Evolutionary conservation across 495 filamentous ascomycete genomes (phyloP), one percentile per base, ranked within the genome.

Genomic region (Daldinia bambusicola): DNA sequence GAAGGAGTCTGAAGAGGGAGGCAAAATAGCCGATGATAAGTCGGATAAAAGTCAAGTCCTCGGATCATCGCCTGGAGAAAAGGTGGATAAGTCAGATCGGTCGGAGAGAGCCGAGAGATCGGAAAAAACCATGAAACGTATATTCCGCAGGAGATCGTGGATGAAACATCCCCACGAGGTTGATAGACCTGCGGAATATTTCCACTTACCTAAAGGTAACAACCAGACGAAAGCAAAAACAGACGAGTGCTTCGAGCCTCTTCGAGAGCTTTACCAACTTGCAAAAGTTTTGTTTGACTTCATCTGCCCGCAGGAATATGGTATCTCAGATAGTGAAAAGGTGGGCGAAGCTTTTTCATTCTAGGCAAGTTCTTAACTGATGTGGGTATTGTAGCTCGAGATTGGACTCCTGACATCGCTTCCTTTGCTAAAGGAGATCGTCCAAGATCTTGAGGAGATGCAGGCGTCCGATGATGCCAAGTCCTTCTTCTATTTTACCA

Each of bases 401-500:
- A 99, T 99, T 77, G 95, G 95, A 16, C 88, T 99, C 20, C 82
- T 99, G 64, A 99, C 95, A 2, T 95, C 93, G 7, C 85, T 99
- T 9, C 96, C 95, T 6, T 82, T 99, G 40, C 87, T 99, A 37
- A 94, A 93, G 80, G 95, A 98, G 80, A 97, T 99, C 75, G 95
- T 99, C 8, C 89, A 91, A 72, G 93, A 98, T 76, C 85, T 99
- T n/a, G 95, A 99, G 81, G 93, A 97, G 77, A 92, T 98, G 70
- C 95, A 98, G 80, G 95, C 95, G 4, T 94, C 92, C 0, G 88
- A 92, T 55, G 91, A 94, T 76, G 94, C 93, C 18, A 98, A 98
- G 75, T 94, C 91, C 4, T 98, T 98, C 83, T 90, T 98, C 82
- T 99, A 99, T 81, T 99, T 99, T 77, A 99, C 95, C 31, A 99